A percentile compares a stretch with the other conserved stretches of the same genome.
Conservation (phyloP, 805 yeast species). For the Saccharomycopsis oosterbeekiorum region DNA sequence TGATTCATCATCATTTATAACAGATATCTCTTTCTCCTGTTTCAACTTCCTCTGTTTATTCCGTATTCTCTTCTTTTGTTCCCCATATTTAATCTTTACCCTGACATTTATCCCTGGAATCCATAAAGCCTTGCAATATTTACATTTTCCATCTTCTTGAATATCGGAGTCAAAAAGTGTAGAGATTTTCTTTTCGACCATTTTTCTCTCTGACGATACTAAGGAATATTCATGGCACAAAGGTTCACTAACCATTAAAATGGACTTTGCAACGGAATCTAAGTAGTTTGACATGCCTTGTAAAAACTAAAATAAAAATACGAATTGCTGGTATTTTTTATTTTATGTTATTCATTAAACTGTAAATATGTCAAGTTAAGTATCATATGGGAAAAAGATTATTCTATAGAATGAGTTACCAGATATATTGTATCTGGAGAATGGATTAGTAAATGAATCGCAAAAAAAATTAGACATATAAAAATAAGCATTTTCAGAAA, state of each 20-base stretch:
- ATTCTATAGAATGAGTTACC: no score
- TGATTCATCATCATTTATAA: background rate
- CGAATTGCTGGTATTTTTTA: no score
- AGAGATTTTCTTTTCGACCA: background rate
- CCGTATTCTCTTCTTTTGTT: background rate
- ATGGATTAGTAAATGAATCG: no score
- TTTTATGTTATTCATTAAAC: no score
- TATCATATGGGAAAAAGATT: no score
- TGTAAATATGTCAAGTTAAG: no score
- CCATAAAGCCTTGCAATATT: conserved; percentile 6
- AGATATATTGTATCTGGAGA: no score
- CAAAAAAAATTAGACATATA: no score
- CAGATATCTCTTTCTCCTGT: background rate
- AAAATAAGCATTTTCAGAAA: no score
- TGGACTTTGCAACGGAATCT: background rate
- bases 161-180: background rate
- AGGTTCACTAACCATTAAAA: background rate
- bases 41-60: background rate
- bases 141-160: background rate
- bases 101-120: conserved; percentile 12
- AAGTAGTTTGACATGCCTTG: background rate
- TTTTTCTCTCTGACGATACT: background rate
- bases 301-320: no score
- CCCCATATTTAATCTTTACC: conserved; percentile 5
- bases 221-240: background rate